phyloP scores from a whole-genome alignment of 2,329 filamentous ascomycete species.

The Mycosphaerella arachidis region DNA sequence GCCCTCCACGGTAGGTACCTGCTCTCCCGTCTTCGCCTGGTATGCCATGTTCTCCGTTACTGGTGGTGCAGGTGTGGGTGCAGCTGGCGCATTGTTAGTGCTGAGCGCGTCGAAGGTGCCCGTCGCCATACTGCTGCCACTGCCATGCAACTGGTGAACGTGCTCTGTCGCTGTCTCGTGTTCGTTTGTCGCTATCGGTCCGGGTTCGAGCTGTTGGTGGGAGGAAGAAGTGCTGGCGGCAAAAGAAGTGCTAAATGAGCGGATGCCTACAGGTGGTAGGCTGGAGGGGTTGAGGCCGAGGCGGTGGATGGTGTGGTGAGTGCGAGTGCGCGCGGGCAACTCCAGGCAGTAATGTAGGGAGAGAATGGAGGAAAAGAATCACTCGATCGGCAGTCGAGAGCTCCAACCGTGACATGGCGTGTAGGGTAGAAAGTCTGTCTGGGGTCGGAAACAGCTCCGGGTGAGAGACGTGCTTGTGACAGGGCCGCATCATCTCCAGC shows the following conservation, averaged over 20 bases:
- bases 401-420: background rate
- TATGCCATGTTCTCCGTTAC: constrained; percentile 9
- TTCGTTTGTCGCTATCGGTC: constrained; percentile 3
- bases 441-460: background rate
- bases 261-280: constrained; percentile 15
- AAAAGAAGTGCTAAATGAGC: constrained; percentile 14
- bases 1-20: background rate
- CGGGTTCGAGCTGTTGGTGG: background rate
- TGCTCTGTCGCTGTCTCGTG: constrained; percentile 3
- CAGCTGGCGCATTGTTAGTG: background rate
- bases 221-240: background rate
- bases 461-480: background rate
- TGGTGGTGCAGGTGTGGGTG: background rate
- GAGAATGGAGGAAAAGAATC: background rate
- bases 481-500: constrained; percentile 14
- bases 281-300: constrained; percentile 11
- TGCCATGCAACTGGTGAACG: background rate
- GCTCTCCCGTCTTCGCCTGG: background rate
- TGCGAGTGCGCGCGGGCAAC: constrained; percentile 8
- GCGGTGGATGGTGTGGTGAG: constrained; percentile 8
- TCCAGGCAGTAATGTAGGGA: background rate
- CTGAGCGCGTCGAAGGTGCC: constrained; percentile 3
- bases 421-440: background rate
- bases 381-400: background rate
- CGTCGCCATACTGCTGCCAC: background rate